These are phyloP conservation scores for Talaromyces stipitatus DNA, from an alignment of 495 filamentous ascomycete species.

Conservation along the genomic window DNA sequence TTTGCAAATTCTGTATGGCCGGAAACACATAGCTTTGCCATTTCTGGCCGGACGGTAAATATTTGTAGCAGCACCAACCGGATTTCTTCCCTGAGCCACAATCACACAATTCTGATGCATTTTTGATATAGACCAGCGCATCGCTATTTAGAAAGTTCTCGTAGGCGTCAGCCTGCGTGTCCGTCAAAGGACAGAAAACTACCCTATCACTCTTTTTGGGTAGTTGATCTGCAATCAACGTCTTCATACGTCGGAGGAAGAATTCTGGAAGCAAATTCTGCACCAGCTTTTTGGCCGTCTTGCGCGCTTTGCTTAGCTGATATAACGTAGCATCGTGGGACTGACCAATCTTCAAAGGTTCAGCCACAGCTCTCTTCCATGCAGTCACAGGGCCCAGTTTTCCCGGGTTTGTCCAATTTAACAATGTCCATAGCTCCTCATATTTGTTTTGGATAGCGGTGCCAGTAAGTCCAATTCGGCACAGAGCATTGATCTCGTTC, in stretches of 20 bases:
- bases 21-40: constrained; percentile 87
- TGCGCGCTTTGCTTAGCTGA: constrained; percentile 73
- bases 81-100: constrained; percentile 63
- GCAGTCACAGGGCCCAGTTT: constrained; percentile 67
- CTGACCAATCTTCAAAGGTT: constrained; percentile 79
- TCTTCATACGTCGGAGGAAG: constrained; percentile 91
- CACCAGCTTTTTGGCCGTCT: constrained; percentile 78
- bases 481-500: constrained; percentile 88
- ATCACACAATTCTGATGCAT: constrained; percentile 56
- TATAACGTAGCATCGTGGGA: constrained; percentile 84
- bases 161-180: constrained; percentile 77
- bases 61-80: constrained; percentile 74
- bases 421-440: constrained; percentile 90
- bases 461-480: constrained; percentile 87
- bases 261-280: constrained; percentile 84
- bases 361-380: constrained; percentile 71
- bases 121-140: constrained; percentile 60
- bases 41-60: constrained; percentile 47
- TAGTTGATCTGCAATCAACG: constrained; percentile 86
- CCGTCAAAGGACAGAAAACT: constrained; percentile 88
- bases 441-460: constrained; percentile 98
- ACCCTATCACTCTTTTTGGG: constrained; percentile 93
- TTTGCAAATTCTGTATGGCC: constrained; percentile 71
- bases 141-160: constrained; percentile 70
- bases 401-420: constrained; percentile 97